A percentile compares a stretch with the other conserved stretches of the same genome.
Evolutionary conservation across 1,284 basidiomycete species (phyloP).

Genomic region (Puccinia polysora): DNA sequence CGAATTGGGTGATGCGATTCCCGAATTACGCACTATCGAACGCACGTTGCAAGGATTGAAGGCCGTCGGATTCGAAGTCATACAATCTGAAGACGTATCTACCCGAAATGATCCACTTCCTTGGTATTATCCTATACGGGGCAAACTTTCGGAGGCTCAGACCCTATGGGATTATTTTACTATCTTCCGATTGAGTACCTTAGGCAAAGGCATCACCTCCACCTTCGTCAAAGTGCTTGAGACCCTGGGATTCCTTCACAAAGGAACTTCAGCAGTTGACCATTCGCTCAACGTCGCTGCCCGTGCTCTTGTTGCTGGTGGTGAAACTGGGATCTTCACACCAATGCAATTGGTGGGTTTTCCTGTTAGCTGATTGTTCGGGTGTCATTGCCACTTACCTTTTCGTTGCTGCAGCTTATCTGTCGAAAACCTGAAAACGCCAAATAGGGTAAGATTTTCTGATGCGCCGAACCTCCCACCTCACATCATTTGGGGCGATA

Average conservation of each 20-base stretch:
- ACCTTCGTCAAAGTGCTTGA: slow-evolving; percentile 74
- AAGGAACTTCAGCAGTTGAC: slow-evolving; percentile 87
- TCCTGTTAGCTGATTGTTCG: neutral
- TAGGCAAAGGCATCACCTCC: slow-evolving; percentile 81
- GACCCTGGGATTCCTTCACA: slow-evolving; percentile 73
- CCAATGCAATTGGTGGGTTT: slow-evolving; percentile 51
- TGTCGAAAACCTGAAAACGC: slow-evolving; percentile 2
- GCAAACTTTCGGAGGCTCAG: slow-evolving; percentile 85
- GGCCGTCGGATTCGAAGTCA: slow-evolving; percentile 79
- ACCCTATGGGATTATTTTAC: slow-evolving; percentile 75
- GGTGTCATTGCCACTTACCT: neutral
- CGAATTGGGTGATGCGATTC: slow-evolving; percentile 85
- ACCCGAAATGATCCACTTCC: slow-evolving; percentile 63
- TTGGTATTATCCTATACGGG: slow-evolving; percentile 97
- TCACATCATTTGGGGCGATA: too few relatives aligned
- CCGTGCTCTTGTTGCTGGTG: slow-evolving; percentile 74
- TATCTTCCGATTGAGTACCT: slow-evolving; percentile 68
- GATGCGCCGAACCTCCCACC: too few relatives aligned
- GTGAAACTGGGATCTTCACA: slow-evolving; percentile 69
- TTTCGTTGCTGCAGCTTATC: slow-evolving; percentile 5
- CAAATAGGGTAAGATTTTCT: too few relatives aligned
- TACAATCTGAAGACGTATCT: slow-evolving; percentile 91
- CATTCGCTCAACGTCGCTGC: slow-evolving; percentile 81
- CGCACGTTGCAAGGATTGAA: slow-evolving; percentile 72
- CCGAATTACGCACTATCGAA: slow-evolving; percentile 82